A percentile compares a stretch with the other conserved stretches of the same genome.
phyloP scores from a whole-genome alignment of 495 filamentous ascomycete species.

The Daldinia loculata region DNA sequence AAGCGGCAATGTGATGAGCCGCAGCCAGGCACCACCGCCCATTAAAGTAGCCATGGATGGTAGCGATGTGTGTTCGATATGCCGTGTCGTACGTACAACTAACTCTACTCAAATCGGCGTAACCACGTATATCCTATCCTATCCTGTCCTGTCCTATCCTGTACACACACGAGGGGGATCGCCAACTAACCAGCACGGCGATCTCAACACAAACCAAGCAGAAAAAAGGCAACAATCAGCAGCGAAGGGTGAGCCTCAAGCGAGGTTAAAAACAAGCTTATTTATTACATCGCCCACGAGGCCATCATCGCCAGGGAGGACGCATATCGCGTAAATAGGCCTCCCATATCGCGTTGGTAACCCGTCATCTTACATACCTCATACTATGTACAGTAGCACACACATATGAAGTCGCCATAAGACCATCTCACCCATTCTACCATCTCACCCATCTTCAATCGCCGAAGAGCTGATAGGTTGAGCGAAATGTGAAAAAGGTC shows the following conservation, averaged over 20 bases:
- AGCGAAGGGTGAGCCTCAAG: not conserved
- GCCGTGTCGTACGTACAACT: not conserved
- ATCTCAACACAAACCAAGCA: not conserved
- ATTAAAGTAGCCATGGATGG: not conserved
- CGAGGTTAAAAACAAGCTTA: not conserved
- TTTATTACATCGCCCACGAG: not conserved
- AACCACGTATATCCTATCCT: no score
- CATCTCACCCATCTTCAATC: not conserved
- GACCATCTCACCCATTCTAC: not conserved
- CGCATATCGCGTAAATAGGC: not conserved
- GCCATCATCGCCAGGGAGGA: not conserved
- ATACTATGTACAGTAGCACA: no score
- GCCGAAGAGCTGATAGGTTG: not conserved
- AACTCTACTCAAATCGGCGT: no score
- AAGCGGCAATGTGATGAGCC: conserved; percentile 1
- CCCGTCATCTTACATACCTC: not conserved
- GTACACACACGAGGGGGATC: no score
- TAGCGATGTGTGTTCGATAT: no score
- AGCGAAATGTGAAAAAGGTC: not conserved
- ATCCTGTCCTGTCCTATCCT: no score
- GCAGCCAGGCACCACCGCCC: not conserved
- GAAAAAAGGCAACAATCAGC: conserved; percentile 1
- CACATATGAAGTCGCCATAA: not conserved
- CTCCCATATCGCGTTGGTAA: not conserved
- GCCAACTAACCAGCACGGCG: not conserved